A percentile compares a stretch with the other conserved stretches of the same genome.
Evolutionary conservation across 148 eudicot genomes (phyloP).

Genomic region (Fagopyrum homotropicum): DNA sequence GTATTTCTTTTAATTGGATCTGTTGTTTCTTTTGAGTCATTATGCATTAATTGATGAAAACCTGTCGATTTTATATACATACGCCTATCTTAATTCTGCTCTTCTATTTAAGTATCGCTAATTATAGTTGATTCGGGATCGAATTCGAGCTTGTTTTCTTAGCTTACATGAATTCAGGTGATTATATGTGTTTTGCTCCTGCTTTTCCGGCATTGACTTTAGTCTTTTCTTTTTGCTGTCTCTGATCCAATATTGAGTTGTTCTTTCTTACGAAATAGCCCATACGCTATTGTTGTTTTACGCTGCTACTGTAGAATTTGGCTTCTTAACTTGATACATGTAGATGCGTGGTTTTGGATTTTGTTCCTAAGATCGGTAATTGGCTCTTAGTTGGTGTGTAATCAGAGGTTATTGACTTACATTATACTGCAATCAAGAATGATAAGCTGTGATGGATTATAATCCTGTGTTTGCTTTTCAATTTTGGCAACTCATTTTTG

Average conservation of each 20-base stretch:
- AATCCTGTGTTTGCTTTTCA: background rate
- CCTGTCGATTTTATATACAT: background rate
- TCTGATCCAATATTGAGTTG: background rate
- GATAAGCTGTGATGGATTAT: background rate
- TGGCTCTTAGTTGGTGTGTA: background rate
- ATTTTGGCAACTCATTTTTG: background rate
- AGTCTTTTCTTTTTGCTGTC: background rate
- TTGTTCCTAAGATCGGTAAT: background rate
- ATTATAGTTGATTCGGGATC: background rate
- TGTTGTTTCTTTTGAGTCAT: background rate
- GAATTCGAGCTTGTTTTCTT: background rate
- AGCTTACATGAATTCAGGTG: background rate
- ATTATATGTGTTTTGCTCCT: background rate
- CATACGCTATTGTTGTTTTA: background rate
- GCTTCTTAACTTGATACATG: background rate
- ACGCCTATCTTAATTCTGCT: background rate
- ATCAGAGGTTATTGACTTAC: background rate
- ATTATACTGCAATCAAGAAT: background rate
- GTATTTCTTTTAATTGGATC: background rate
- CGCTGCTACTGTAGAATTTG: background rate
- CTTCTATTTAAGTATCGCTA: background rate
- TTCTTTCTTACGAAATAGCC: background rate
- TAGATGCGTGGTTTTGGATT: background rate
- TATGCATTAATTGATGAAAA: background rate
- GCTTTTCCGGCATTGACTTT: background rate